phyloP scores from a whole-genome alignment of 2,329 filamentous ascomycete genomes.

The Monosporascus sp. region DNA sequence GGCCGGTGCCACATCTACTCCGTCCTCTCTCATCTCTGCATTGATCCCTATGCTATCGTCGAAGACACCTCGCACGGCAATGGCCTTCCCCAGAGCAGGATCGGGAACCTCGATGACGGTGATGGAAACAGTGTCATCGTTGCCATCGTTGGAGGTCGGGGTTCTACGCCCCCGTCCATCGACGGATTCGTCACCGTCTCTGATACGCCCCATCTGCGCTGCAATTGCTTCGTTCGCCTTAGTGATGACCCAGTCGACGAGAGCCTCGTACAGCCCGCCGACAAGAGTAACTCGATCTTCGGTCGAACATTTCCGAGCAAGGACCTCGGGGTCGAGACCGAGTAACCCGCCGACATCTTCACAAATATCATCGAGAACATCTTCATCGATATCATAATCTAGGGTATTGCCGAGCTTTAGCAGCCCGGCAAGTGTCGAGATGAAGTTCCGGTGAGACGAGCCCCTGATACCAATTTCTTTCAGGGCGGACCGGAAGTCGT shows the following conservation, averaged over 20 bases:
- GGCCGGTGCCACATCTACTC: slow-evolving; percentile 66
- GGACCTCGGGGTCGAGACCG: slow-evolving; percentile 78
- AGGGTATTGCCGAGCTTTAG: slow-evolving; percentile 89
- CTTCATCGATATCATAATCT: slow-evolving; percentile 78
- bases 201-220: slow-evolving; percentile 63
- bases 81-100: slow-evolving; percentile 74
- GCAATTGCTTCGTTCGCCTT: slow-evolving; percentile 85
- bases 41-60: slow-evolving; percentile 93
- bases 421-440: slow-evolving; percentile 79
- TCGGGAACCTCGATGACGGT: slow-evolving; percentile 83
- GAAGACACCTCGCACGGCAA: slow-evolving; percentile 86
- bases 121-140: slow-evolving; percentile 79
- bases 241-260: slow-evolving; percentile 89
- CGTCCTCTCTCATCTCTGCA: slow-evolving; percentile 93
- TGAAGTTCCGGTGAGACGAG: slow-evolving; percentile 70
- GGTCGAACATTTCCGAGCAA: slow-evolving; percentile 73
- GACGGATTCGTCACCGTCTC: slow-evolving; percentile 61
- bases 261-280: slow-evolving; percentile 81
- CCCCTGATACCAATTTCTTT: slow-evolving; percentile 95
- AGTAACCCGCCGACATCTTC: slow-evolving; percentile 85
- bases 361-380: slow-evolving; percentile 77
- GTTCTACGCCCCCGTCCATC: slow-evolving; percentile 62
- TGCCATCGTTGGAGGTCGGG: slow-evolving; percentile 64
- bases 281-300: slow-evolving; percentile 80
- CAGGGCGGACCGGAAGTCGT: slow-evolving; percentile 82